phyloP scores from a whole-genome alignment of 768 basidiomycete species.

The Galerina marginata region DNA sequence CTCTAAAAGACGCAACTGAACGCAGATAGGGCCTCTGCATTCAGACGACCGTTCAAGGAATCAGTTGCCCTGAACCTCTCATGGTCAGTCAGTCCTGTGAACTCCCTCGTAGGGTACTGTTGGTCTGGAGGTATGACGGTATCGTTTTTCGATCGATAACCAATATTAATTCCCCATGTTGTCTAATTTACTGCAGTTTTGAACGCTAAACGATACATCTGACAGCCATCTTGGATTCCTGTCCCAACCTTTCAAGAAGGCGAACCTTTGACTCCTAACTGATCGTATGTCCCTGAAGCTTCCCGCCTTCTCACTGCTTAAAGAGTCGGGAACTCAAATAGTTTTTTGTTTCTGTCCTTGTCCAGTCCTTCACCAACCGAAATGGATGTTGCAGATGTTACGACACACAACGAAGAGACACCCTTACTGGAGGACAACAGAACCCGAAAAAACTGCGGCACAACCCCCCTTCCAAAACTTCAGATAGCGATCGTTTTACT shows the following conservation, averaged over 20 bases:
- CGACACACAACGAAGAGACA: constrained; percentile 39
- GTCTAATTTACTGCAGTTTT: no score
- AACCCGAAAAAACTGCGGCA: not conserved
- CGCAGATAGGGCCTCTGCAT: no score
- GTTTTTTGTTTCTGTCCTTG: not conserved
- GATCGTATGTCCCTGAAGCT: no score
- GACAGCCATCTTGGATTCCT: no score
- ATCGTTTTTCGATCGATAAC: no score
- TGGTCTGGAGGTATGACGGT: not conserved
- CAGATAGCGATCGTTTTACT: constrained; percentile 55
- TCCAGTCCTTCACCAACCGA: constrained; percentile 2
- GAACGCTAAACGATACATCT: no score
- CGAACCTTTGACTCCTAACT: no score
- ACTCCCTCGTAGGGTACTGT: not conserved
- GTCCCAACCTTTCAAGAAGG: no score
- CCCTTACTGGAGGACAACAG: constrained; percentile 30
- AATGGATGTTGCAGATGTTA: constrained; percentile 8
- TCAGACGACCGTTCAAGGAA: not conserved
- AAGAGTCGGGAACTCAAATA: no score
- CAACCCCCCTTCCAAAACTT: constrained; percentile 55
- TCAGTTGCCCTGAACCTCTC: not conserved
- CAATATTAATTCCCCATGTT: no score
- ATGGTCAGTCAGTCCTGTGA: constrained; percentile 2
- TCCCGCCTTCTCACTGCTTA: no score
- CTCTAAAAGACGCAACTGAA: no score